Evolutionary conservation across 73 alveolate genomes (phyloP).

Genomic region (Paramecium primaurelia): DNA sequence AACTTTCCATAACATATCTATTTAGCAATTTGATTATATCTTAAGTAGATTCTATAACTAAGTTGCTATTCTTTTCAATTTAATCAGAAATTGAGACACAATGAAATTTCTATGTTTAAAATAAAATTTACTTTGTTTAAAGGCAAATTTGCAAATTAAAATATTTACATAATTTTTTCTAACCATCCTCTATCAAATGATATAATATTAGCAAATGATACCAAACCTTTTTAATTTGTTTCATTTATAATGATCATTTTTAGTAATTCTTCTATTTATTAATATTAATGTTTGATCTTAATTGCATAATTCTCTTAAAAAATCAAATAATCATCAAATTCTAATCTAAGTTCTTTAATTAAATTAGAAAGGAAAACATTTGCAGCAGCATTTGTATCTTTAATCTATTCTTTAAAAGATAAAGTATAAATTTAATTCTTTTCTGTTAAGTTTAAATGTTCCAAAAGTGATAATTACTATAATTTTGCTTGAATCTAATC

Average conservation of each 20-base stretch:
- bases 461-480: neutral
- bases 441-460: neutral
- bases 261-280: neutral
- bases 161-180: neutral
- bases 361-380: neutral
- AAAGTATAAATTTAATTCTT: neutral
- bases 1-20: neutral
- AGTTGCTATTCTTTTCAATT: neutral
- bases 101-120: neutral
- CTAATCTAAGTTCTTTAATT: neutral
- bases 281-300: neutral
- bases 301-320: neutral
- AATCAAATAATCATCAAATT: neutral
- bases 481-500: neutral
- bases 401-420: neutral
- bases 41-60: neutral
- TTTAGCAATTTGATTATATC: neutral
- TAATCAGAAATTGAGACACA: slow-evolving; percentile 5
- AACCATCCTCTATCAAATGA: neutral
- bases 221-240: neutral
- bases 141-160: neutral
- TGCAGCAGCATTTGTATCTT: neutral
- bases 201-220: neutral
- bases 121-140: neutral
- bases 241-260: neutral